Base-by-base conservation (phyloP, 176 grass and related monocot species). In the Aegilops speltoides region DNA sequence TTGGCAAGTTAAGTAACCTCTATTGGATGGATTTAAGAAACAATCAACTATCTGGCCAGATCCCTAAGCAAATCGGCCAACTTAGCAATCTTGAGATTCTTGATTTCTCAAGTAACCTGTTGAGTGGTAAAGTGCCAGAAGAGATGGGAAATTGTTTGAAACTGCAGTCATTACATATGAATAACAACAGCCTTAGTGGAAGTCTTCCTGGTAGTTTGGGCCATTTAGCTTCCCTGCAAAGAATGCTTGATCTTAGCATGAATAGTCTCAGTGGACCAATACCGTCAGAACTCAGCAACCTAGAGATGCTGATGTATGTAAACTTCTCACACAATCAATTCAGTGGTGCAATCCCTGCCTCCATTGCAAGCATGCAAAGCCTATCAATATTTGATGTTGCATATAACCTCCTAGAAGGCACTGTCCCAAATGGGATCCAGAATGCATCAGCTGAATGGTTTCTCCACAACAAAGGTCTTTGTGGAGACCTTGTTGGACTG, bases 301-400 rank as follows among this genome's bases (percentile, higher is more conserved):
- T 89, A 10, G n/a, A 10, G 24, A 86, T 79, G 90, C 29, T 92
- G 12, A 59, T 79, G 26, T 79, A 25, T 31, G 33, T 64, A 9
- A 92, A 92, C 73, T 28, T 89, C 4, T 92, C 90, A 7, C 90
- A 89, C 15, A 92, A 92, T 68, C 88, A 71, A 36, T 71, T 82
- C 29, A 82, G 46, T 24, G 66, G 80, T 16, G 19, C 3, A 20
- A 82, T 82, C 52, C 83, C 87, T 4, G 36, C 54, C 31, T 86
- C 78, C 3, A 68, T 89, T 19, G 5, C 8, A 45, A 43, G 70
- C 22, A 79, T 92, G 83, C 7, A 54, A 24, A 92, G 90, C 63
- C 57, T 89, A 14, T 75, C 17, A 15, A 37, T 67, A n/a, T 62
- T 92, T 7, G 90, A 89, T 60, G 16, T 92, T 7, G 76, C 87